phyloP scores from a whole-genome alignment of 805 yeast genomes.

The Pichia cephalocereana region DNA sequence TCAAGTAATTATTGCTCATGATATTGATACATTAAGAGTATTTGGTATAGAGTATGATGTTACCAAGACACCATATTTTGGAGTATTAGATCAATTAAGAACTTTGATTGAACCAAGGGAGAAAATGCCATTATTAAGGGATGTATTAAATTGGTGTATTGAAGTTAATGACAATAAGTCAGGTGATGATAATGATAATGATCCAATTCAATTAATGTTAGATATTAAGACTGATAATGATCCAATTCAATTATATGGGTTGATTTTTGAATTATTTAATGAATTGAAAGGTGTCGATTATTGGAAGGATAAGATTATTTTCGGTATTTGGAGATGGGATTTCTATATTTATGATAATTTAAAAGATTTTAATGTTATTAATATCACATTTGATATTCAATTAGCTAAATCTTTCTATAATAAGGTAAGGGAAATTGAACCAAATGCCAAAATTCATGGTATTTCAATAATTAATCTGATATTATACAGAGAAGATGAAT shows the following conservation, averaged over 20 bases:
- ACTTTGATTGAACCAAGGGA: conserved; percentile 27
- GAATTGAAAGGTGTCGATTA: conserved; percentile 16
- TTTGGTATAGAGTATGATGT: conserved; percentile 24
- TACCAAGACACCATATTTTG: conserved; percentile 19
- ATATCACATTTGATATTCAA: conserved; percentile 23
- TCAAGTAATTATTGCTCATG: conserved; percentile 28
- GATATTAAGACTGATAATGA: conserved; percentile 27
- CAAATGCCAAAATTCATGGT: conserved; percentile 14
- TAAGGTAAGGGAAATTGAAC: conserved; percentile 9
- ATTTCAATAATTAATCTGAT: conserved; percentile 19
- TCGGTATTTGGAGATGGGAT: conserved; percentile 29
- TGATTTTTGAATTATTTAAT: conserved; percentile 18
- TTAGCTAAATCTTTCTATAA: conserved; percentile 17
- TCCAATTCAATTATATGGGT: conserved; percentile 18
- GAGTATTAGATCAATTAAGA: conserved; percentile 20
- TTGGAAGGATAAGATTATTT: conserved; percentile 28
- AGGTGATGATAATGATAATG: conserved; percentile 28
- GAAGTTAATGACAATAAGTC: conserved; percentile 27
- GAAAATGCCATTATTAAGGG: conserved; percentile 24
- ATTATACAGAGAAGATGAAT: conserved; percentile 15
- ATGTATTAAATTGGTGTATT: conserved; percentile 27
- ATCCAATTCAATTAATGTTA: conserved; percentile 31
- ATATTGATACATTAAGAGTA: conserved; percentile 23
- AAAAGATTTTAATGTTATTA: conserved; percentile 19
- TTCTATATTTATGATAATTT: conserved; percentile 22